A percentile compares a stretch with the other conserved stretches of the same genome.
Conservation (phyloP, 208 protist species). For the Strigomonas galati region DNA sequence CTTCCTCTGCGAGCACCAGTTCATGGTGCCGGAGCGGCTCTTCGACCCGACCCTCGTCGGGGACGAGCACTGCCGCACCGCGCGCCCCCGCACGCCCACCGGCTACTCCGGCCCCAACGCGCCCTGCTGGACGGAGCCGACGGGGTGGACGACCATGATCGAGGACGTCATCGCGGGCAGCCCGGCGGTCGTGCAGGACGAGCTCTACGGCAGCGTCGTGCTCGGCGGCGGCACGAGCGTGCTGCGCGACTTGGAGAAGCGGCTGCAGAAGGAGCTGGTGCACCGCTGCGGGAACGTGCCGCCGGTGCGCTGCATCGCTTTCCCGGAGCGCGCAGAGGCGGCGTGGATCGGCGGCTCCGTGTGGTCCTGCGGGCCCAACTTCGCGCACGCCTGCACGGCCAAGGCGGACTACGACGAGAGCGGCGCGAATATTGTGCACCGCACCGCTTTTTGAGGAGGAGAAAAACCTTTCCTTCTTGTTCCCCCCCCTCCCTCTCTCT, state of each 20-base stretch:
- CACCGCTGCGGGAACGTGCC: constrained; percentile 10
- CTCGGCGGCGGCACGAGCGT: constrained; percentile 94
- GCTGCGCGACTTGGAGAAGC: constrained; percentile 65
- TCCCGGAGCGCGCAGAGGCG: constrained; percentile 66
- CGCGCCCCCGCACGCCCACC: constrained; percentile 31
- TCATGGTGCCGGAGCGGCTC: constrained; percentile 82
- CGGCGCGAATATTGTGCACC: constrained; percentile 60
- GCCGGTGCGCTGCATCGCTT: constrained; percentile 59
- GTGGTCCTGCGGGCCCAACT: constrained; percentile 66
- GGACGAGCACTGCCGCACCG: constrained; percentile 23
- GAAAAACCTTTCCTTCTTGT: too few species aligned
- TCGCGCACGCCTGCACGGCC: constrained; percentile 60
- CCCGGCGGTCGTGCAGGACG: constrained; percentile 27
- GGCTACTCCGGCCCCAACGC: constrained; percentile 43
- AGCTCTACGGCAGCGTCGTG: constrained; percentile 90
- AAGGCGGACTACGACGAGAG: constrained; percentile 86
- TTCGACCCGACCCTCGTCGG: constrained; percentile 60
- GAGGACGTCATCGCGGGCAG: constrained; percentile 41
- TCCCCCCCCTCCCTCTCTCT: too few species aligned
- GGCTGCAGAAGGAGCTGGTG: constrained; percentile 72
- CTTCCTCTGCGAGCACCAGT: constrained; percentile 74
- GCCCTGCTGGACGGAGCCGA: constrained; percentile 6
- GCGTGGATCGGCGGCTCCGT: constrained; percentile 89
- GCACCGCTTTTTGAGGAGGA: constrained; percentile 36
- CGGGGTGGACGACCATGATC: constrained; percentile 54